Evolutionary conservation across 2,329 filamentous ascomycete genomes (phyloP), one percentile per base, ranked within the genome.

Genomic region (Diaporthe nobilis): DNA sequence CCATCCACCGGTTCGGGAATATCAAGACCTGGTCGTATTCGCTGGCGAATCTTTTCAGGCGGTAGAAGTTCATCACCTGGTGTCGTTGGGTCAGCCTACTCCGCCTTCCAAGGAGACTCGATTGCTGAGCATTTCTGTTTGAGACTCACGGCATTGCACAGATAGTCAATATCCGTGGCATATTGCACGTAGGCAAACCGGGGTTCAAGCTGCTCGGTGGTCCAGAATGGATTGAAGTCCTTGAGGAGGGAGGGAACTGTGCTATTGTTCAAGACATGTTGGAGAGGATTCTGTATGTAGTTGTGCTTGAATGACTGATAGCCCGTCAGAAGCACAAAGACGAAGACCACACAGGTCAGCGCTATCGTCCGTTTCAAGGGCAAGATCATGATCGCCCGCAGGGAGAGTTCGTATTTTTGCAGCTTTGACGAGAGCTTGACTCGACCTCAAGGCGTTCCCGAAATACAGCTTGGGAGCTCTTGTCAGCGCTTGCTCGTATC

Each of bases 161-260:
- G 25, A 65, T 65, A 65, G 10, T 65, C 61, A 22, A 49, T 49
- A 31, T 65, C 61, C 28, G 61, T 65, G 42, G 61, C 61, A 65
- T 49, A 65, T 34, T 65, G 61, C 39, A 49, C 61, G 25, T 49
- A 65, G 25, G 61, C 42, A 34, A 65, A 65, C 17, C 61, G 42
- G 17, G 61, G 25, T 12, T 65, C 61, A 31, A 65, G 42, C 42
- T 65, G 61, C 28, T 51, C 28, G 28, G 61, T 67, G 20, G 61
- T 67, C 61, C 61, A 67, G 44, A 67, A 67, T 51, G 61, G 42
- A 2, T 31, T 3, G 20, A 34, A 28, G 4, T 65, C 42, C 9
- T 42, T 22, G 2, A 68, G 20, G 8, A 68, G 42, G 1, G 47
- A 68, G 7, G 47, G 31, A 7, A 53, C 15, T 39, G 47, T 25